phyloP scores from a whole-genome alignment of 192 early-diverging fungal species.

The Backusella sp. region DNA sequence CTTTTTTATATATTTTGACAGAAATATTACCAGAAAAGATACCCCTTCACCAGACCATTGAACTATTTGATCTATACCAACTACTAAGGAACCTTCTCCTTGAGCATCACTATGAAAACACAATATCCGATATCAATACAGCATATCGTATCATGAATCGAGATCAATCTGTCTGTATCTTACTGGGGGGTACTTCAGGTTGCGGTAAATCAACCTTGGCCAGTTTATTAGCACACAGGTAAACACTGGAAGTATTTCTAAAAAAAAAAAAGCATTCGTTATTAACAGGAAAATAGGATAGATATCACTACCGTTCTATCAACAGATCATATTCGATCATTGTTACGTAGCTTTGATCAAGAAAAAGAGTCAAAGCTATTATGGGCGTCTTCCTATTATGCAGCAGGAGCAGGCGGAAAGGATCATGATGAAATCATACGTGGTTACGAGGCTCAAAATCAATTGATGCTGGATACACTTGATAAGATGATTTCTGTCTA shows the following conservation, averaged over 20 bases:
- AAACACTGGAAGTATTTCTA: background rate
- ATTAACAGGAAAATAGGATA: conserved; percentile 2
- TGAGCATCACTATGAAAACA: conserved; percentile 10
- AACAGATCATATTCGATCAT: conserved; percentile 25
- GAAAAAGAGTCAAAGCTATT: conserved; percentile 3
- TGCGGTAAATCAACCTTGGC: conserved; percentile 30
- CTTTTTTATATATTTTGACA: background rate
- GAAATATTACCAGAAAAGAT: background rate
- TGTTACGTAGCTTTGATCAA: conserved; percentile 23
- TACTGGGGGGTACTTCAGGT: conserved; percentile 27
- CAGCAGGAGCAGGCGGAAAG: background rate
- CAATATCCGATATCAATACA: conserved; percentile 12
- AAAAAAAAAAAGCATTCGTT: background rate
- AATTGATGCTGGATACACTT: conserved; percentile 16
- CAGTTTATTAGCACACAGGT: conserved; percentile 20
- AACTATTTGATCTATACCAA: background rate
- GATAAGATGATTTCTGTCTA: conserved; percentile 20
- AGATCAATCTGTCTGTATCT: conserved; percentile 22
- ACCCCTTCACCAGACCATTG: background rate
- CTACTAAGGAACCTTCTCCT: background rate
- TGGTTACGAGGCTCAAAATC: conserved; percentile 26
- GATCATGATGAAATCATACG: background rate
- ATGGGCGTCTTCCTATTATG: conserved; percentile 31
- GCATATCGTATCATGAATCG: conserved; percentile 15
- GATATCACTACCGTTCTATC: conserved; percentile 28